These are phyloP conservation scores for Aspergillus sp. DNA, from an alignment of 2,329 filamentous ascomycete species.

Conservation along the genomic window DNA sequence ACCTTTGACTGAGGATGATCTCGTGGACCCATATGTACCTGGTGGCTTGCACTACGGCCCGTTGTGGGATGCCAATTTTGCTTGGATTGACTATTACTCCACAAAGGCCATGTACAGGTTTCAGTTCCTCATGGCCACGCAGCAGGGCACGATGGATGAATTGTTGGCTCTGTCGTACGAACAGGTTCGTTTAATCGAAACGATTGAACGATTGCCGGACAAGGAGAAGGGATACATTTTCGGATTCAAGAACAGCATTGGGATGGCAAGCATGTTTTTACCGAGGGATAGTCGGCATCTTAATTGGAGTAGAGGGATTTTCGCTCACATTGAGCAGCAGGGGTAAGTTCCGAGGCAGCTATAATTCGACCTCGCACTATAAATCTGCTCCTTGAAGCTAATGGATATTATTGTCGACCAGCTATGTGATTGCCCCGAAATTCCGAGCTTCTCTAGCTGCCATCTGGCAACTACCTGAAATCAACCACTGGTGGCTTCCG, in stretches of 20 bases:
- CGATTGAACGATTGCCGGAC: constrained; percentile 69
- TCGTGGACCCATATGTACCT: constrained; percentile 71
- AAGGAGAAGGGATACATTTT: constrained; percentile 70
- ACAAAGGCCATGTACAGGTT: constrained; percentile 78
- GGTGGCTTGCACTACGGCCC: constrained; percentile 69
- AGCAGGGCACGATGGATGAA: constrained; percentile 53
- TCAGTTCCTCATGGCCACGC: constrained; percentile 62
- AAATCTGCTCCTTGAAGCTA: not conserved
- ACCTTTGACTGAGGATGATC: constrained; percentile 59
- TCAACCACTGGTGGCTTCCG: constrained; percentile 86
- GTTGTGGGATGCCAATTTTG: constrained; percentile 71
- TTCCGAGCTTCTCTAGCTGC: constrained; percentile 75
- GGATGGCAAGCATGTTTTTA: constrained; percentile 76
- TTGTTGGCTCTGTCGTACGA: constrained; percentile 64
- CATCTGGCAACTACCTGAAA: constrained; percentile 69
- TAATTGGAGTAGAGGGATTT: constrained; percentile 76
- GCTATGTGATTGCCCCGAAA: constrained; percentile 77
- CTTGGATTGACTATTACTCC: constrained; percentile 74
- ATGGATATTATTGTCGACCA: constrained; percentile 37
- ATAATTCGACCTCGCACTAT: not conserved
- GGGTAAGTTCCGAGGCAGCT: constrained; percentile 56
- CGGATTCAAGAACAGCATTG: constrained; percentile 72
- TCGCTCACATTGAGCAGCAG: constrained; percentile 73
- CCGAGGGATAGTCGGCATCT: constrained; percentile 70
- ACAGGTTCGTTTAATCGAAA: constrained; percentile 77